These are phyloP conservation scores for Sporothrix euskadiensis DNA, from an alignment of 2,329 filamentous ascomycete genomes.

Conservation along the genomic window DNA sequence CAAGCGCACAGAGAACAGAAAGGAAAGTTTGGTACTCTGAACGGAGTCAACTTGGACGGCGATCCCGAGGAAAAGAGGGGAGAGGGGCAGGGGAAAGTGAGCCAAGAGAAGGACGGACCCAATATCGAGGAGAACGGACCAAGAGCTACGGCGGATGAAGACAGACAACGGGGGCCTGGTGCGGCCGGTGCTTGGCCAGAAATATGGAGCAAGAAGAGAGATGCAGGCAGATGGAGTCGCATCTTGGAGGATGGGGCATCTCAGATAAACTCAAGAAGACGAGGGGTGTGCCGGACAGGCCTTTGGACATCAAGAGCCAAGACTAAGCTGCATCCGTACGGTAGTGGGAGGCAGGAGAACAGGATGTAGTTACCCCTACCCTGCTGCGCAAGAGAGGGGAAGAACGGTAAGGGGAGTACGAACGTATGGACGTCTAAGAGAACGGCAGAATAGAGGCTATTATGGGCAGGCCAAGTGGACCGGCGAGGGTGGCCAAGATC, in stretches of 20 bases:
- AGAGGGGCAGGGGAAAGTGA: neutral
- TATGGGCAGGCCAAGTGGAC: neutral
- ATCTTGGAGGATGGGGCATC: neutral
- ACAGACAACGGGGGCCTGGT: neutral
- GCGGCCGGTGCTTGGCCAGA: neutral
- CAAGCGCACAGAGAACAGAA: neutral
- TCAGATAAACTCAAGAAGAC: constrained; percentile 14
- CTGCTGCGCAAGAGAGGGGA: neutral
- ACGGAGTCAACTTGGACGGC: constrained; percentile 17
- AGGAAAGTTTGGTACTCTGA: neutral
- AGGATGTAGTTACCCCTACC: constrained; percentile 13
- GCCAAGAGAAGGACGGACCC: neutral
- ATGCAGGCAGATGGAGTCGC: neutral
- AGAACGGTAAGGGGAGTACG: neutral
- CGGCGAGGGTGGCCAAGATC: neutral
- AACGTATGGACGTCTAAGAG: neutral
- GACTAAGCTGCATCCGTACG: neutral
- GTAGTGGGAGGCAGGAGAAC: neutral
- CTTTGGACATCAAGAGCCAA: neutral
- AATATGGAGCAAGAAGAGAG: neutral
- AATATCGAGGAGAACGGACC: neutral
- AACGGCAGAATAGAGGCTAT: neutral
- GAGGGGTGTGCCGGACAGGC: neutral
- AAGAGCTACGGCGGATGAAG: neutral
- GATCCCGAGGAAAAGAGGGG: constrained; percentile 18